Conservation (phyloP, 179 eudicot species). For the Drosera spatulata region DNA sequence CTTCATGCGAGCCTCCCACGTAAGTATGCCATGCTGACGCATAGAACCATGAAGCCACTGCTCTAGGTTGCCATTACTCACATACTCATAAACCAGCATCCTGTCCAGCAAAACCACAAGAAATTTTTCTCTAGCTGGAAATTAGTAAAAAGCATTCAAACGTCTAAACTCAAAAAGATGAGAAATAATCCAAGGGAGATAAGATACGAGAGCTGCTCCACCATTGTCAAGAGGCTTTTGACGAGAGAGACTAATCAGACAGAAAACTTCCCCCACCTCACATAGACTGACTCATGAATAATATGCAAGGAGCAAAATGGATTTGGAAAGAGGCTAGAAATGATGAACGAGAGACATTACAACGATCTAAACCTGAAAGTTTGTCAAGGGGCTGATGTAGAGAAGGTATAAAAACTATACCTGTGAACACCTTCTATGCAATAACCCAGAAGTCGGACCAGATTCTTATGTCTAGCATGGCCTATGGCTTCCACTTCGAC, state of each 20-base stretch:
- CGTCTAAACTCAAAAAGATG: background rate
- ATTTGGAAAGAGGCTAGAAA: background rate
- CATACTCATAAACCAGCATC: slow-evolving; percentile 88
- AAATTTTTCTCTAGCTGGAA: background rate
- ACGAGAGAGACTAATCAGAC: too few species aligned
- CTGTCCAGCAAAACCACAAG: slow-evolving; percentile 16
- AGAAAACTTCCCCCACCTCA: too few species aligned
- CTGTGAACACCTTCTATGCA: slow-evolving; percentile 95
- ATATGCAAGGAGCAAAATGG: background rate
- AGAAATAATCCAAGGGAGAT: background rate
- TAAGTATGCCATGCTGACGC: slow-evolving; percentile 60
- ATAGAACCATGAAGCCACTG: slow-evolving; percentile 96
- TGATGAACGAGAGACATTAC: background rate
- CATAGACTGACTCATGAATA: too few species aligned
- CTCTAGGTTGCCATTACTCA: slow-evolving; percentile 87
- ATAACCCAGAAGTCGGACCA: slow-evolving; percentile 91
- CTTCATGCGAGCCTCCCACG: slow-evolving; percentile 95
- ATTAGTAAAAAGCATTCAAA: background rate
- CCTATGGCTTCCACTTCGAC: slow-evolving; percentile 98
- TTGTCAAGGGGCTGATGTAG: background rate
- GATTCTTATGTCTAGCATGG: slow-evolving; percentile 91
- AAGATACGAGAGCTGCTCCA: background rate
- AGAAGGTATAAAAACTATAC: slow-evolving; percentile 20
- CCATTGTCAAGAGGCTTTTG: background rate
- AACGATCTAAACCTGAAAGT: background rate